Percentiles rank a stretch among this genome's conserved stretches.
These are phyloP conservation scores for Xylaria acuta DNA, from an alignment of 495 filamentous ascomycete genomes.

Conservation along the genomic window DNA sequence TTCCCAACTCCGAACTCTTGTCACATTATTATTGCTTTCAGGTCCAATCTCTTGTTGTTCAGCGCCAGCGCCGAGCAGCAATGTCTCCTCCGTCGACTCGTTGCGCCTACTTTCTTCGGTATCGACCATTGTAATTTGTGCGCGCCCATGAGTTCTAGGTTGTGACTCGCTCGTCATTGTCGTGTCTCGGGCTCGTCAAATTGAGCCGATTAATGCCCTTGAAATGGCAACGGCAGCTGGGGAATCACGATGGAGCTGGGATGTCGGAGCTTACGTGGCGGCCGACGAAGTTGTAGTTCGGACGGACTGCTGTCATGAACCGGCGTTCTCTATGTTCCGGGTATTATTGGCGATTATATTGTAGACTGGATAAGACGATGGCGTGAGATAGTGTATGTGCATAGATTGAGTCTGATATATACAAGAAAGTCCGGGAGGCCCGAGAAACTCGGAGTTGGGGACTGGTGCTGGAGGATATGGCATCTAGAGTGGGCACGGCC, in stretches of 20 bases:
- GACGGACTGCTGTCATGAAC: neutral
- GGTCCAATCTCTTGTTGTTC: slow-evolving; percentile 19
- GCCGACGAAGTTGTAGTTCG: neutral
- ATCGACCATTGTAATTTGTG: slow-evolving; percentile 33
- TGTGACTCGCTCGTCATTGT: slow-evolving; percentile 34
- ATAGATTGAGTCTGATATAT: neutral
- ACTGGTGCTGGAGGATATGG: neutral
- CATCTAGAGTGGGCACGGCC: neutral
- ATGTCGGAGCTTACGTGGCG: neutral
- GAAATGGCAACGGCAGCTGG: neutral
- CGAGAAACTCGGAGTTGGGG: slow-evolving; percentile 2
- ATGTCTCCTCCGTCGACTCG: slow-evolving; percentile 49
- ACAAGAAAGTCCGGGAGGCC: neutral
- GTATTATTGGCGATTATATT: neutral
- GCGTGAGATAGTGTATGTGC: neutral
- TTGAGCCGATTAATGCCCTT: neutral
- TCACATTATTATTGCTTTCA: slow-evolving; percentile 21
- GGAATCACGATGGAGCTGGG: neutral
- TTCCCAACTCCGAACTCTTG: slow-evolving; percentile 42
- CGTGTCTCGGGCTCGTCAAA: neutral
- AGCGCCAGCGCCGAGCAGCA: slow-evolving; percentile 43
- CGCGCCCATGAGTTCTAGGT: slow-evolving; percentile 16
- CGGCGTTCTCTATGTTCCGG: neutral
- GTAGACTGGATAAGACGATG: neutral
- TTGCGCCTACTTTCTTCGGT: slow-evolving; percentile 26